Base-by-base conservation (phyloP, 108 stramenopile genomes). In the Cyclotella choctawhatcheeana region DNA sequence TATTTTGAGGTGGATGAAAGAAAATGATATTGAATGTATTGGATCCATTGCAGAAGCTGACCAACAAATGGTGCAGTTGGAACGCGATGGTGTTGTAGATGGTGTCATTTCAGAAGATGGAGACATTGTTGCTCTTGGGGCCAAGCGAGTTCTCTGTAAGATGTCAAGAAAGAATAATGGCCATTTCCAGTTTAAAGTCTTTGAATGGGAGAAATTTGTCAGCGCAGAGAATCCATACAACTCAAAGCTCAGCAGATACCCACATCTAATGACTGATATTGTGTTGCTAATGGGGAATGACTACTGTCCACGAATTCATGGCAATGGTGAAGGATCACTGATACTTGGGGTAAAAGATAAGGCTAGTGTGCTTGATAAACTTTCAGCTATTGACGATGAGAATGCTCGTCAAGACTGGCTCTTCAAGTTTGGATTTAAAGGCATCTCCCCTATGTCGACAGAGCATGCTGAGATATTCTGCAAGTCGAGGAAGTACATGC, bases 31-130 rank as follows among this genome's bases (percentile, higher is more conserved):
- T 21, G 37, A 1, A 22, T 44, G 24, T 26, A 3, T 43, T 40
- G 60, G 60, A 1, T 61, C 37, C 1, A 34, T 61, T 26, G 22
- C n/a, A 6, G 60, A 61, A 24, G 60, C 60, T 1, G 60, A 61
- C 44, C 60, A 61, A 22, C 60, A 61, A 10, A 25, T 61, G 35
- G 10, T 37, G 0, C 4, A 44, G 37, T 10, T 61, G 0, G 37
- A 43, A 22, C 10, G 5, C 1, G 60, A 61, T 61, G 60, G 60
- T 0, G 18, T 61, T 24, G 40, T 61, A 13, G 60, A 61, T 44
- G 60, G 60, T 1, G 22, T 61, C 21, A 43, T 43, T 22, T 34
- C 60, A 6, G 35, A 61, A 3, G 60, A 61, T 44, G 40, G 60
- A 3, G 37, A 61, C 22, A 2, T 14, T 10, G 24, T 61, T 43